phyloP scores from a whole-genome alignment of 768 basidiomycete species.

The Termitomyces sp. region DNA sequence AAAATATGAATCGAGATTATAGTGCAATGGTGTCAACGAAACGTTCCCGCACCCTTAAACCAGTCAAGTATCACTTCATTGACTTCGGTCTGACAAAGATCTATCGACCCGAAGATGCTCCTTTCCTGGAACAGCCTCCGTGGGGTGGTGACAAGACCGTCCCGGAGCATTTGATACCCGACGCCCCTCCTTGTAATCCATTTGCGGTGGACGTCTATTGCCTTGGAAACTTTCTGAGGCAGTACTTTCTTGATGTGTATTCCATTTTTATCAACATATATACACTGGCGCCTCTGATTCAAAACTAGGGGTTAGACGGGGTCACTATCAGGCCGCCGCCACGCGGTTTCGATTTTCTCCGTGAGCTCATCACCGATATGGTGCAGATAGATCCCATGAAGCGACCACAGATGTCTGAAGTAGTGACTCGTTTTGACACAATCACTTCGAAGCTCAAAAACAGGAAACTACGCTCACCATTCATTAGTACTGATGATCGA shows the following conservation, averaged over 20 bases:
- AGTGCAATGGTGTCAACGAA: neutral
- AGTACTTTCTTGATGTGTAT: neutral
- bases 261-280: too few species aligned
- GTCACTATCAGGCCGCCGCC: neutral
- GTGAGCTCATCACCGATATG: neutral
- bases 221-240: neutral
- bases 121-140: conserved; percentile 24
- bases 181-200: neutral
- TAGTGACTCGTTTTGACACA: neutral
- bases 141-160: conserved; percentile 36
- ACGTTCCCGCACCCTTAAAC: neutral
- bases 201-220: neutral
- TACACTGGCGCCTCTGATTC: neutral
- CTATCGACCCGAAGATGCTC: conserved; percentile 14
- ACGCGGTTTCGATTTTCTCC: neutral
- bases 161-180: conserved; percentile 19
- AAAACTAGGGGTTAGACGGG: neutral
- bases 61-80: neutral
- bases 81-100: neutral
- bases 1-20: neutral
- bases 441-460: neutral
- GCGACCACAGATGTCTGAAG: neutral
- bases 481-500: neutral
- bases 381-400: neutral
- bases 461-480: neutral